Percentiles rank a stretch among this genome's conserved stretches.
phyloP scores from a whole-genome alignment of 1,139 yeast species.

The Pichia sp. region DNA sequence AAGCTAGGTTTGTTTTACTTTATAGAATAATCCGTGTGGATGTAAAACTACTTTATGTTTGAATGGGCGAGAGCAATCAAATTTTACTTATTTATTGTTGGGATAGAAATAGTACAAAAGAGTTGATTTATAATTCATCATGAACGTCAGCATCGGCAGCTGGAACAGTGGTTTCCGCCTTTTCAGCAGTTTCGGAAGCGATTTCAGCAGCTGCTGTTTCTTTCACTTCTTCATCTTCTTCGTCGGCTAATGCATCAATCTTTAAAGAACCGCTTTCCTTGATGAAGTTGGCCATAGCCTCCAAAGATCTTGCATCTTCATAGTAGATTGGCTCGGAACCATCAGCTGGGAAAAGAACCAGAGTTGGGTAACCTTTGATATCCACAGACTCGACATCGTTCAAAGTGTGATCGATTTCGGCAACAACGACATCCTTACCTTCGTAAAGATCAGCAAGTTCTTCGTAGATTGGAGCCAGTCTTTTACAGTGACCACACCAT shows the following conservation, averaged over 20 bases:
- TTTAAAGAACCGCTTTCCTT: slow-evolving; percentile 42
- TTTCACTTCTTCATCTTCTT: slow-evolving; percentile 17
- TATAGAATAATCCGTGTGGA: neutral
- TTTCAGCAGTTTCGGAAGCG: slow-evolving; percentile 29
- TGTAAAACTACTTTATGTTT: neutral
- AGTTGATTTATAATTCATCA: slow-evolving; percentile 27
- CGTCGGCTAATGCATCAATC: slow-evolving; percentile 33
- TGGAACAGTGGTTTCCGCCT: slow-evolving; percentile 13
- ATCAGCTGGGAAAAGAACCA: slow-evolving; percentile 90
- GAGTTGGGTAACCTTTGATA: slow-evolving; percentile 90
- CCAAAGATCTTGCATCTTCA: slow-evolving; percentile 71
- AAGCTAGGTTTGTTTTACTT: neutral
- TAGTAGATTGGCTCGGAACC: slow-evolving; percentile 67
- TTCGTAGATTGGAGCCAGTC: slow-evolving; percentile 86
- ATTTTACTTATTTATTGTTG: neutral
- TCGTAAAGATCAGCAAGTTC: slow-evolving; percentile 71
- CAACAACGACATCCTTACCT: slow-evolving; percentile 60
- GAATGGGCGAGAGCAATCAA: neutral
- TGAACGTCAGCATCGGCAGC: slow-evolving; percentile 20
- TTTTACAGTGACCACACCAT: slow-evolving; percentile 99
- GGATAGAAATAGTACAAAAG: neutral
- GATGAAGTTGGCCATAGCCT: slow-evolving; percentile 65
- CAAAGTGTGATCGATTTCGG: slow-evolving; percentile 82
- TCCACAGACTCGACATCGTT: slow-evolving; percentile 76
- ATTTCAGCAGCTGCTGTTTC: slow-evolving; percentile 14